Evolutionary conservation across 768 basidiomycete genomes (phyloP).

Genomic region (Leccinum pellstonianum): DNA sequence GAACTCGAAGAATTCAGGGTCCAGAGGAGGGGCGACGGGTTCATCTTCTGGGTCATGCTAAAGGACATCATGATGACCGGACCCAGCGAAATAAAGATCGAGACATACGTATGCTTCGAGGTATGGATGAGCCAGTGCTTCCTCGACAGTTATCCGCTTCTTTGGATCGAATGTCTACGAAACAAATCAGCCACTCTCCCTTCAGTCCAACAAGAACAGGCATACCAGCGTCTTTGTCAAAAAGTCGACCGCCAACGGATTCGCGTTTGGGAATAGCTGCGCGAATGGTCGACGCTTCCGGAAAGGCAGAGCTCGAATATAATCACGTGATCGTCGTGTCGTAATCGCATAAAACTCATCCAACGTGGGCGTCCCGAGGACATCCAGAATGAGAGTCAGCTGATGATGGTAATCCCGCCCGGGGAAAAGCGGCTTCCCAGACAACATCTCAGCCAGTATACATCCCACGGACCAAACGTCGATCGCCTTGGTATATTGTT

Average conservation of each 20-base stretch:
- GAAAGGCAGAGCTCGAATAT: constrained; percentile 93
- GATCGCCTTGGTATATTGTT: constrained; percentile 97
- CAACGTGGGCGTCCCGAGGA: constrained; percentile 93
- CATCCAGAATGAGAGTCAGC: constrained; percentile 91
- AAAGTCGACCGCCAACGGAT: constrained; percentile 71
- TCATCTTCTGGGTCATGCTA: constrained; percentile 97
- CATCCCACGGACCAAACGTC: constrained; percentile 89
- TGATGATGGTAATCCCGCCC: constrained; percentile 98
- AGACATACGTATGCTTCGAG: constrained; percentile 81
- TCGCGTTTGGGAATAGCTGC: constrained; percentile 88
- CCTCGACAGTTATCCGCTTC: constrained; percentile 92
- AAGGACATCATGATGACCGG: constrained; percentile 4
- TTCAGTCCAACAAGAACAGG: not conserved
- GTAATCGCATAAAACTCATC: constrained; percentile 99
- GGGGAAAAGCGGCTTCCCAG: constrained; percentile 93
- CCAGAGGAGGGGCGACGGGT: constrained; percentile 92
- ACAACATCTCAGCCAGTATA: constrained; percentile 96
- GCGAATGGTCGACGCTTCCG: constrained; percentile 82
- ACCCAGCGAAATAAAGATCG: not conserved
- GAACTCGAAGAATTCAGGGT: constrained; percentile 96
- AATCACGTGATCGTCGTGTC: constrained; percentile 87
- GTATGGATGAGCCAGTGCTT: constrained; percentile 93
- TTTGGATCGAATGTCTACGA: constrained; percentile 93
- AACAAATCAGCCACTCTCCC: not conserved
- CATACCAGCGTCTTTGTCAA: constrained; percentile 80